Evolutionary conservation across 164 flowering plant species (phyloP).

Genomic region (Dillenia suffruticosa): DNA sequence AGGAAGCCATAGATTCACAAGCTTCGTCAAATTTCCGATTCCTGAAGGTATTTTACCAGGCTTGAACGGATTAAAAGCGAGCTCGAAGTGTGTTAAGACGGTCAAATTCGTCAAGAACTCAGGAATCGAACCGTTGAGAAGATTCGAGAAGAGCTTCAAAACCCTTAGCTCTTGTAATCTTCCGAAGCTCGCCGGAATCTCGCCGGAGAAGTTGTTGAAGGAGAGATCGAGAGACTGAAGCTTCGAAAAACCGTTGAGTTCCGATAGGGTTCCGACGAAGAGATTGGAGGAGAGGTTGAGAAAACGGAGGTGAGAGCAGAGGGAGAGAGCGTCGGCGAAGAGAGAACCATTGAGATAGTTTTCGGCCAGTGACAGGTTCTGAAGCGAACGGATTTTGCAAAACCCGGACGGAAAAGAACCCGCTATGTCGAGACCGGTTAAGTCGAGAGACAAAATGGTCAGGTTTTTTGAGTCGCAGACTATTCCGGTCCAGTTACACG

Average conservation of each 20-base stretch:
- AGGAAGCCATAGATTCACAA: slow-evolving; percentile 35
- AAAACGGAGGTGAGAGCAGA: slow-evolving; percentile 40
- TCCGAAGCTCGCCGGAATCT: slow-evolving; percentile 48
- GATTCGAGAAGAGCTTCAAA: slow-evolving; percentile 30
- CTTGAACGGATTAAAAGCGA: slow-evolving; percentile 40
- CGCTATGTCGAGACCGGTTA: slow-evolving; percentile 23
- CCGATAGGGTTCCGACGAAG: slow-evolving; percentile 55
- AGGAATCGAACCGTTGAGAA: slow-evolving; percentile 57
- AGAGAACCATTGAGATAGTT: slow-evolving; percentile 37
- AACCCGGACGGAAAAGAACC: slow-evolving; percentile 54
- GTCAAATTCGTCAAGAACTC: slow-evolving; percentile 44
- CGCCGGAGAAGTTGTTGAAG: slow-evolving; percentile 55
- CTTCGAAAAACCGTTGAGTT: slow-evolving; percentile 30
- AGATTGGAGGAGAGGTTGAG: slow-evolving; percentile 41
- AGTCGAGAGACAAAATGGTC: slow-evolving; percentile 31
- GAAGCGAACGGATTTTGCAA: slow-evolving; percentile 54
- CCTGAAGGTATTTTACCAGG: slow-evolving; percentile 36
- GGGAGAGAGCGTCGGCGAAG: slow-evolving; percentile 24
- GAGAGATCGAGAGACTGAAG: slow-evolving; percentile 41
- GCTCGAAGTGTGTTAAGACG: slow-evolving; percentile 30
- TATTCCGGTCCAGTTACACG: slow-evolving; percentile 76
- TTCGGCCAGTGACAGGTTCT: slow-evolving; percentile 31
- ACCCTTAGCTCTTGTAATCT: slow-evolving; percentile 37
- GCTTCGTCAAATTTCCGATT: slow-evolving; percentile 59
- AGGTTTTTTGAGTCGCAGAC: slow-evolving; percentile 26